phyloP scores from a whole-genome alignment of 192 early-diverging fungal species.

The Entomortierella beljakovae region DNA sequence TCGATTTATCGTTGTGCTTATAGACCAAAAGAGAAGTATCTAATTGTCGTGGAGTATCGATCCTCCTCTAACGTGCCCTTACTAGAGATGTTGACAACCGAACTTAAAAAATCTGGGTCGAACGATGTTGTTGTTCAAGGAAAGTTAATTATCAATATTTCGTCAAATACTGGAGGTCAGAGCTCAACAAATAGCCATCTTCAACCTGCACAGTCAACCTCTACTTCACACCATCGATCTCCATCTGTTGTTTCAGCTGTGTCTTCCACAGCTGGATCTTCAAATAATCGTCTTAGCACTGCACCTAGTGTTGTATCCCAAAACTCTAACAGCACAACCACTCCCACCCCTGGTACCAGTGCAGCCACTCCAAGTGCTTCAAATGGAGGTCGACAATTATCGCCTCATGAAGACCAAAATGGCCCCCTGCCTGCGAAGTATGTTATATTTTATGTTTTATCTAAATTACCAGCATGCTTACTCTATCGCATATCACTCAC shows the following conservation, averaged over 20 bases:
- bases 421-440: slow-evolving; percentile 64
- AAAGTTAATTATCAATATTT: slow-evolving; percentile 82
- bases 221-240: slow-evolving; percentile 34
- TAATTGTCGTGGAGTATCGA: no score
- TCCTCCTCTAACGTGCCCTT: background rate
- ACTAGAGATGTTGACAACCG: slow-evolving; percentile 86
- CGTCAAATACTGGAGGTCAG: slow-evolving; percentile 68
- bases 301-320: slow-evolving; percentile 10
- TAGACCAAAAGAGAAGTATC: no score
- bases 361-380: no score
- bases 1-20: no score
- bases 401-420: slow-evolving; percentile 68
- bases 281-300: slow-evolving; percentile 47
- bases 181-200: slow-evolving; percentile 21
- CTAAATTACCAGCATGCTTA: no score
- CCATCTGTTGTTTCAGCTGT: slow-evolving; percentile 58
- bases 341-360: slow-evolving; percentile 1
- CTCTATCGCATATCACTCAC: no score
- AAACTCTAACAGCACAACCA: slow-evolving; percentile 3
- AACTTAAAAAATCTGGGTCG: slow-evolving; percentile 88
- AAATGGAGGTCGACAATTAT: slow-evolving; percentile 42
- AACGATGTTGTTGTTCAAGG: slow-evolving; percentile 85
- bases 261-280: no score
- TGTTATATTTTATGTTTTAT: background rate
- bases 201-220: no score